Evolutionary conservation across 73 alveolate species (phyloP), one percentile per base, ranked within the genome.

Genomic region (Effrenium voratum): DNA sequence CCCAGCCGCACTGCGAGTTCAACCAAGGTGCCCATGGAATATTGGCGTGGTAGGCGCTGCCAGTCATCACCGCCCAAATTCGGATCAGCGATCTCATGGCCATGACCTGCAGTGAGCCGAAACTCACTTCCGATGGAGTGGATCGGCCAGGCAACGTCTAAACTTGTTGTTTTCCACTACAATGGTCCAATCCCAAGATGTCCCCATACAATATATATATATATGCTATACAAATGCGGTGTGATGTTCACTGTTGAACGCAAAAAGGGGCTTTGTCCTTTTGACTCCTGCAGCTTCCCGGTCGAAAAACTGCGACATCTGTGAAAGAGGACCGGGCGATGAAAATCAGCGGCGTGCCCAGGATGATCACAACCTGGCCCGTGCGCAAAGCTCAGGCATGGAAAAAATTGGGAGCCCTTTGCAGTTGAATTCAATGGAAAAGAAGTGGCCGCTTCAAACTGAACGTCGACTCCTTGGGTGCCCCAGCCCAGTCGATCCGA

Each of bases 61-160:
- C 97, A 45, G 97, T 90, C 97, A 90, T 90, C 57, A 90, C 97
- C 13, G 97, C 68, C 97, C 97, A 90, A 50, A 90, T 90, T 46
- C 97, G 97, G 57, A 90, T 90, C 88, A 90, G 41, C 44, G 97
- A 90, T 24, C 97, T 38, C 97, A 90, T 90, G 43, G 97, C 60
- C 97, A 90, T 90, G 50, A 90, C 97, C 97, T 90, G 22, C 26
- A n/a, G n/a, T n/a, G n/a, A n/a, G n/a, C n/a, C n/a, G n/a, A n/a
- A n/a, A n/a, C n/a, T n/a, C n/a, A n/a, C n/a, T n/a, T n/a, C n/a
- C n/a, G n/a, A n/a, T n/a, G n/a, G n/a, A n/a, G n/a, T n/a, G n/a
- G n/a, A n/a, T n/a, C n/a, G n/a, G n/a, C n/a, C n/a, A n/a, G n/a
- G n/a, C n/a, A n/a, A n/a, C n/a, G n/a, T n/a, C n/a, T n/a, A n/a